Base-by-base conservation (phyloP, 2,329 filamentous ascomycete species). In the Fusarium nelsonii region DNA sequence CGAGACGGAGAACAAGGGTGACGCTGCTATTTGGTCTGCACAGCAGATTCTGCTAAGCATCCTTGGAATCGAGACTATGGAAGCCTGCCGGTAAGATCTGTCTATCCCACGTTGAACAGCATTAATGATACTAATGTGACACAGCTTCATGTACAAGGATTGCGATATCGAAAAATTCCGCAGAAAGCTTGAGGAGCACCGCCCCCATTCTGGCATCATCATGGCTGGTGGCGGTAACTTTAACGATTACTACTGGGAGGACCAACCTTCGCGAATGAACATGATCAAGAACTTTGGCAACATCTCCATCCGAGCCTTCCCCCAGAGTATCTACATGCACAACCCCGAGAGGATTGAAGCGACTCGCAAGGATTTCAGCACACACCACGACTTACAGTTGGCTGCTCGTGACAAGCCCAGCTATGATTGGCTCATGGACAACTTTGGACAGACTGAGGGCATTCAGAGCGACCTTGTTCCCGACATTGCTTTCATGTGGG, bases 231-330 rank as follows among this genome's bases (percentile, higher is more conserved):
- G 72, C 5, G 72, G 72, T 30, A 74, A 74, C 64, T 74, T 74
- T 26, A 74, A 74, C 63, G 72, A 74, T 51, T 74, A 74, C 62
- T 74, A 74, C 60, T 74, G 72, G 72, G 72, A 74, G 55, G 72
- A 74, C 56, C 72, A 74, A 63, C 72, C 72, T 62, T 74, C 72
- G 15, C 72, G 72, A 49, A 74, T 74, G 72, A 73, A 74, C 68
- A 73, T 74, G 72, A 74, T 74, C 28, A 37, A 56, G 32, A 71
- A 66, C 53, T 74, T 73, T 43, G 55, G 59, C 23, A 65, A 73
- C 48, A 34, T 68, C 18, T 68, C 73, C 8, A 56, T 75, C 32
- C 71, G 73, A 36, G 73, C 73, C 15, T 74, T 74, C 49, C 72
- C 72, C 11, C 72, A 74, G 64, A 73, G 70, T 46, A 67, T 74